Conservation (phyloP, 768 basidiomycete species). For the Amanita molliuscula region DNA sequence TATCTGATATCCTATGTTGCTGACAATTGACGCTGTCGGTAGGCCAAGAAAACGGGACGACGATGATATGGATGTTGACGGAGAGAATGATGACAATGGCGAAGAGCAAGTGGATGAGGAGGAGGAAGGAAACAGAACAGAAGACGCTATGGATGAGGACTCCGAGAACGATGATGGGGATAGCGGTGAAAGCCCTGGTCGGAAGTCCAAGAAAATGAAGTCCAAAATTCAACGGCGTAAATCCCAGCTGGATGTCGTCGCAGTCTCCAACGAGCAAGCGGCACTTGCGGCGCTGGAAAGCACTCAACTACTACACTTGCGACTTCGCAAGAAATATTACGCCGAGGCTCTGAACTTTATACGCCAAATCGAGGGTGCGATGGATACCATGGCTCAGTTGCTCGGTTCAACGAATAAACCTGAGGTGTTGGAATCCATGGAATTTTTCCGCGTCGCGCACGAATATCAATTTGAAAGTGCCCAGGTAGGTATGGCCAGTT, state of each 20-base stretch:
- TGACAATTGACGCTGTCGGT: not conserved
- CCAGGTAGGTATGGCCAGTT: constrained; percentile 34
- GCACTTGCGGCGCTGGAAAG: constrained; percentile 60
- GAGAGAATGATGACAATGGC: constrained; percentile 21
- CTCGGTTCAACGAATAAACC: constrained; percentile 81
- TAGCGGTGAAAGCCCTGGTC: constrained; percentile 18
- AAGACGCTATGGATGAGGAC: constrained; percentile 29
- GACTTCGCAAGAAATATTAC: constrained; percentile 78
- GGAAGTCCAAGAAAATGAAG: constrained; percentile 21
- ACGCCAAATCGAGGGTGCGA: constrained; percentile 41
- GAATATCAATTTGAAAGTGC: constrained; percentile 76
- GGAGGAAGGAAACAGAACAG: constrained; percentile 23
- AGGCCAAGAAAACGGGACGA: constrained; percentile 20
- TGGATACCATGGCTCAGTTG: constrained; percentile 64
- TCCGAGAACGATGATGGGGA: constrained; percentile 27
- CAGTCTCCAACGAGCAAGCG: constrained; percentile 61
- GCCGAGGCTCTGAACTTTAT: constrained; percentile 83
- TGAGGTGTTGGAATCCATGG: constrained; percentile 77
- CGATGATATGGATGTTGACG: constrained; percentile 54
- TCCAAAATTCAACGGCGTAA: constrained; percentile 48
- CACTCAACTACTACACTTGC: constrained; percentile 53
- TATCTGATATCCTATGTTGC: not conserved
- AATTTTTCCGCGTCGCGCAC: constrained; percentile 78
- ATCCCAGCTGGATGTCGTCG: constrained; percentile 59
- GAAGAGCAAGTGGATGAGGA: constrained; percentile 16